Percentiles rank a stretch among this genome's conserved stretches.
phyloP scores from a whole-genome alignment of 2,329 filamentous ascomycete genomes.

The Beauveria varroae region DNA sequence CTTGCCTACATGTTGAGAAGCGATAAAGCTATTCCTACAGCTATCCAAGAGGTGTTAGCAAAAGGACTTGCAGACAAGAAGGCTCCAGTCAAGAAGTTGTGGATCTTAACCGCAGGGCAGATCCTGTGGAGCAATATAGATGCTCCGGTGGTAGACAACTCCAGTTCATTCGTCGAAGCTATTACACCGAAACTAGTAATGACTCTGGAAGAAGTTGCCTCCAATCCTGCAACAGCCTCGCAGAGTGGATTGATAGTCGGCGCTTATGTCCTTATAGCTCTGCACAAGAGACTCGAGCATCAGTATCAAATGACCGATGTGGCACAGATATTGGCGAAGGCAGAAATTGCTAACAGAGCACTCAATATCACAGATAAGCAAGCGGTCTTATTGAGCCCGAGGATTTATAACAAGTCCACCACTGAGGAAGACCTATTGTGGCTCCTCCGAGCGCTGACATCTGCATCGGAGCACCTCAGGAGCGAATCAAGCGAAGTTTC shows the following conservation, averaged over 20 bases:
- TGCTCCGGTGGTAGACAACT: constrained; percentile 38
- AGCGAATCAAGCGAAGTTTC: constrained; percentile 41
- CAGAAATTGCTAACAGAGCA: constrained; percentile 55
- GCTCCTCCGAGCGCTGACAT: constrained; percentile 62
- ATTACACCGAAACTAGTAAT: constrained; percentile 52
- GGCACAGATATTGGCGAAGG: constrained; percentile 43
- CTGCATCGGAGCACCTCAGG: constrained; percentile 48
- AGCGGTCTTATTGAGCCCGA: constrained; percentile 78
- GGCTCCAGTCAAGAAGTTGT: constrained; percentile 65
- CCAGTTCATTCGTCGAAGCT: constrained; percentile 44
- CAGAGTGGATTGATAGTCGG: constrained; percentile 78
- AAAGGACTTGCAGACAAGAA: constrained; percentile 88
- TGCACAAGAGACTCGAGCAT: constrained; percentile 49
- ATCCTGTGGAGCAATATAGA: constrained; percentile 53
- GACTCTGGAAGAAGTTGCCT: constrained; percentile 67
- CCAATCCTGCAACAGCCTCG: constrained; percentile 70
- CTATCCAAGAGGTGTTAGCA: constrained; percentile 60
- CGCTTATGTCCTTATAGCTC: constrained; percentile 64
- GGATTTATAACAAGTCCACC: constrained; percentile 74
- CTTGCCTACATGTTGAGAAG: constrained; percentile 55
- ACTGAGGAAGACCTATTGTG: constrained; percentile 71
- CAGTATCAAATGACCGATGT: constrained; percentile 46
- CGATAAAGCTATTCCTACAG: constrained; percentile 54
- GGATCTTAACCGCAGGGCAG: constrained; percentile 69
- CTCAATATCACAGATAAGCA: constrained; percentile 69